These are phyloP conservation scores for Prillingera fragicola DNA, from an alignment of 1,284 basidiomycete genomes.

Conservation along the genomic window DNA sequence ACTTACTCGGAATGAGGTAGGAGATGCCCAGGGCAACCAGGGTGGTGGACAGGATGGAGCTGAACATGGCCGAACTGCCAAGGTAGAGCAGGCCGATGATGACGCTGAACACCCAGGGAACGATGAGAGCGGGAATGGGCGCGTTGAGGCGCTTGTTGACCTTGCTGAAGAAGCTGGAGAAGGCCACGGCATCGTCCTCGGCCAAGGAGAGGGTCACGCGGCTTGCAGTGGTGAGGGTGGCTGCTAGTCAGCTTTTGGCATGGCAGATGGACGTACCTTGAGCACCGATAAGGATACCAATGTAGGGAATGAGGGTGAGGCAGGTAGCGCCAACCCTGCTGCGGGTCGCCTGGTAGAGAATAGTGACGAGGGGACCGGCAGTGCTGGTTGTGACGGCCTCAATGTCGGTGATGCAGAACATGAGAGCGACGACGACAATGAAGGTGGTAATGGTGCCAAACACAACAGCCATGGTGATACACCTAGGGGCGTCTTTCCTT, in stretches of 20 bases:
- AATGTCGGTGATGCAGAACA: slow-evolving; percentile 60
- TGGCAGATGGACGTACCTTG: no score
- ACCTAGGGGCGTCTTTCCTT: background rate
- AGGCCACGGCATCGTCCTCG: slow-evolving; percentile 57
- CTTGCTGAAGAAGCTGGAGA: slow-evolving; percentile 52
- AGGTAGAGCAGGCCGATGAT: slow-evolving; percentile 49
- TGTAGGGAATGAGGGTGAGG: slow-evolving; percentile 13
- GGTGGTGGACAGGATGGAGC: slow-evolving; percentile 43
- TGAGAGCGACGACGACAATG: slow-evolving; percentile 54
- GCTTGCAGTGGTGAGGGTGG: slow-evolving; percentile 55
- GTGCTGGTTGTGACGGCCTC: slow-evolving; percentile 52
- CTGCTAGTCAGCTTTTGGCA: background rate
- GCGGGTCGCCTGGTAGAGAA: slow-evolving; percentile 59
- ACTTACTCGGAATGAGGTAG: slow-evolving; percentile 40
- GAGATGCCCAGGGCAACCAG: slow-evolving; percentile 46
- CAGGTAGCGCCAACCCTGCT: slow-evolving; percentile 59
- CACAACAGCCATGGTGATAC: background rate
- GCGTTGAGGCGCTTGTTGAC: slow-evolving; percentile 48
- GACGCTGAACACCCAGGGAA: slow-evolving; percentile 52
- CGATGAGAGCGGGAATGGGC: slow-evolving; percentile 56
- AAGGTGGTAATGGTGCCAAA: background rate
- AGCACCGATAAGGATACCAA: slow-evolving; percentile 24
- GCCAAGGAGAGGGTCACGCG: slow-evolving; percentile 64
- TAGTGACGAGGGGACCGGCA: slow-evolving; percentile 59
- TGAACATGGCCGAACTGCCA: slow-evolving; percentile 52